These are phyloP conservation scores for Leccinum sublutescens DNA, from an alignment of 768 basidiomycete genomes.

Conservation along the genomic window DNA sequence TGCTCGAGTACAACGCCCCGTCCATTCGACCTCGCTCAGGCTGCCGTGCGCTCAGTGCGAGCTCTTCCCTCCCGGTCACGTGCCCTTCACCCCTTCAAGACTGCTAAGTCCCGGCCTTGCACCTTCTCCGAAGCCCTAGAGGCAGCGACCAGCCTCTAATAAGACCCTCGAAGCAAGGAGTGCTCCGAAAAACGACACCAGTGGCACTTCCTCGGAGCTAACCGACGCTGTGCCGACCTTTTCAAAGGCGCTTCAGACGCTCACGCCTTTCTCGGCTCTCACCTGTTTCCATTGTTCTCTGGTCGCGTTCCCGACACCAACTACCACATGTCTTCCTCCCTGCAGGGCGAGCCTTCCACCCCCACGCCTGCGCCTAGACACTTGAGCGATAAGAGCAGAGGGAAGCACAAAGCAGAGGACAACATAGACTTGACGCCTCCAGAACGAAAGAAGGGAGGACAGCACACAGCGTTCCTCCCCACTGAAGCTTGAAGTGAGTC, in stretches of 20 bases:
- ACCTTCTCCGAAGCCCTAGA: too few species aligned
- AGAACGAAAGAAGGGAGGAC: slow-evolving; percentile 50
- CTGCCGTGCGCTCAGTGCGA: too few species aligned
- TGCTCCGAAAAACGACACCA: slow-evolving; percentile 11
- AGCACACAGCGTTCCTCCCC: slow-evolving; percentile 60
- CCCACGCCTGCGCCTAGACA: slow-evolving; percentile 33
- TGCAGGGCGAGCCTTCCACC: slow-evolving; percentile 28
- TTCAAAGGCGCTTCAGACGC: slow-evolving; percentile 9
- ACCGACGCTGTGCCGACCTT: slow-evolving; percentile 16
- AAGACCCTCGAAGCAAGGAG: slow-evolving; percentile 15
- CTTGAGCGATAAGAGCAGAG: slow-evolving; percentile 40
- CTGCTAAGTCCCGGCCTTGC: too few species aligned
- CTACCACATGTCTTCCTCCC: slow-evolving; percentile 13
- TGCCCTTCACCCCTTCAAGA: too few species aligned
- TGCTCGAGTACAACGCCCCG: too few species aligned
- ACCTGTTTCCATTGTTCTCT: slow-evolving; percentile 19
- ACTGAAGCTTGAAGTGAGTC: slow-evolving; percentile 57
- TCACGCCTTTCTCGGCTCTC: slow-evolving; percentile 17
- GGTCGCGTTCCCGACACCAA: slow-evolving; percentile 9
- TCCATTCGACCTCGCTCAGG: too few species aligned
- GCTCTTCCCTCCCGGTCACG: too few species aligned
- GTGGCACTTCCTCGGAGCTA: slow-evolving; percentile 16
- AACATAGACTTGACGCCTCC: slow-evolving; percentile 68
- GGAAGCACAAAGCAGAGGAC: slow-evolving; percentile 75
- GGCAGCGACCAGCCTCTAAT: too few species aligned